phyloP scores from a whole-genome alignment of 2,329 filamentous ascomycete species.

The Cordyceps fumosorosea region DNA sequence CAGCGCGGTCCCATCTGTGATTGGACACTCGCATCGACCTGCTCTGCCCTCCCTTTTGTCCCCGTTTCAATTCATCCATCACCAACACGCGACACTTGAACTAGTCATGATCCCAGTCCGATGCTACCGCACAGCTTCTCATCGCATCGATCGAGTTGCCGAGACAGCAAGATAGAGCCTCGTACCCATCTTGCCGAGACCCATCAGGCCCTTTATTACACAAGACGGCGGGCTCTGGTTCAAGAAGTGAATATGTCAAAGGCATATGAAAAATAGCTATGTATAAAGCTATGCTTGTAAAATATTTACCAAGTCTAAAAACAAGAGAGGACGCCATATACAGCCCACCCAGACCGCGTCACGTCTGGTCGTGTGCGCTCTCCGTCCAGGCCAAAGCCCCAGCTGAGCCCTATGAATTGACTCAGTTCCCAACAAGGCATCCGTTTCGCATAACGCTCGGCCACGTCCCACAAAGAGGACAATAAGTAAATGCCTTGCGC shows the following conservation, averaged over 20 bases:
- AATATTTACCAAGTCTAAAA: not conserved
- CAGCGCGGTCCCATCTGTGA: constrained; percentile 10
- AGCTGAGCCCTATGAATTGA: not conserved
- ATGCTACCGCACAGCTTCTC: not conserved
- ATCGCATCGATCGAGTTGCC: constrained; percentile 3
- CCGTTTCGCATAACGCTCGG: not conserved
- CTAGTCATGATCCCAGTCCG: not conserved
- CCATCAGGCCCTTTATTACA: not conserved
- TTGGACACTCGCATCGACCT: not conserved
- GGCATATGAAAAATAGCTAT: not conserved
- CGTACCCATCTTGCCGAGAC: not conserved
- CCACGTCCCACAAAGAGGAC: not conserved
- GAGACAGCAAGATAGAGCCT: not conserved
- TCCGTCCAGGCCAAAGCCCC: not conserved
- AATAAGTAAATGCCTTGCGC: not conserved
- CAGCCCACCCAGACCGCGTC: not conserved
- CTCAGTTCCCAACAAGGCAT: not conserved
- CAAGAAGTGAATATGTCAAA: too few relatives aligned
- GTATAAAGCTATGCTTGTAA: not conserved
- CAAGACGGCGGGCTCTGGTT: too few relatives aligned
- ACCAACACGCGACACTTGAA: not conserved
- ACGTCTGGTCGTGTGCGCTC: not conserved
- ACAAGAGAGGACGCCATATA: not conserved
- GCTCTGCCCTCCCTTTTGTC: not conserved
- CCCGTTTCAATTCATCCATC: not conserved